Evolutionary conservation across 352 stramenopile genomes (phyloP).

Genomic region (Pythium apleroticum): DNA sequence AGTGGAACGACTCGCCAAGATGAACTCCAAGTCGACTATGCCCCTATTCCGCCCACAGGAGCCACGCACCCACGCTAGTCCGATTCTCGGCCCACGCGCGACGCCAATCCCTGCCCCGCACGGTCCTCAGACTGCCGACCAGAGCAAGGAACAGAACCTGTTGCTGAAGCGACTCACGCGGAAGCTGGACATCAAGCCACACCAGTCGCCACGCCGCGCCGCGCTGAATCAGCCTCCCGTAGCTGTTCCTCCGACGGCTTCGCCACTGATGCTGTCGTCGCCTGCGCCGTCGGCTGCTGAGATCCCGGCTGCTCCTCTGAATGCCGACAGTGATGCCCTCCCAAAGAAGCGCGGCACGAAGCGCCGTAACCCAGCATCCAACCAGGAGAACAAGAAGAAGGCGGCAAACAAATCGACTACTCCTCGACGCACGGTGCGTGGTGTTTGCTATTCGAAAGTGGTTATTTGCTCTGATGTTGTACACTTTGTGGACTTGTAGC

Average conservation of each 20-base stretch:
- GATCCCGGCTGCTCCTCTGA: constrained; percentile 4
- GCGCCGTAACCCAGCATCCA: constrained; percentile 27
- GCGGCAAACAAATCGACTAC: constrained; percentile 14
- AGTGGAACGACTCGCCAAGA: constrained; percentile 65
- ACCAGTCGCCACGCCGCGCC: constrained; percentile 65
- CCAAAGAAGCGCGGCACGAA: constrained; percentile 36
- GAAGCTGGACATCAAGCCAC: constrained; percentile 76
- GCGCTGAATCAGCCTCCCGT: constrained; percentile 34
- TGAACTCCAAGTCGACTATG: constrained; percentile 40
- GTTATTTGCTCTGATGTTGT: not conserved
- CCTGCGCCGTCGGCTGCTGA: constrained; percentile 5
- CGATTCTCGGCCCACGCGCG: constrained; percentile 48
- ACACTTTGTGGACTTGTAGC: constrained; percentile 13
- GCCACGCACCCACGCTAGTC: constrained; percentile 36
- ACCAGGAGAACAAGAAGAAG: constrained; percentile 9
- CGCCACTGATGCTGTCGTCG: constrained; percentile 20
- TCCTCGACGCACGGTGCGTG: constrained; percentile 29
- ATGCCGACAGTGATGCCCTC: constrained; percentile 25
- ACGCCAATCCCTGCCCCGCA: constrained; percentile 26
- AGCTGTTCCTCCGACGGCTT: constrained; percentile 5
- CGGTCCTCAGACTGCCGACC: constrained; percentile 5
- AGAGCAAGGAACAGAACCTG: constrained; percentile 27
- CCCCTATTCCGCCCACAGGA: constrained; percentile 27
- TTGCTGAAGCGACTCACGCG: constrained; percentile 42
- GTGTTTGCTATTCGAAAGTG: not conserved